Conservation (phyloP, 2,329 filamentous ascomycete genomes). For the Colletotrichum phormii region DNA sequence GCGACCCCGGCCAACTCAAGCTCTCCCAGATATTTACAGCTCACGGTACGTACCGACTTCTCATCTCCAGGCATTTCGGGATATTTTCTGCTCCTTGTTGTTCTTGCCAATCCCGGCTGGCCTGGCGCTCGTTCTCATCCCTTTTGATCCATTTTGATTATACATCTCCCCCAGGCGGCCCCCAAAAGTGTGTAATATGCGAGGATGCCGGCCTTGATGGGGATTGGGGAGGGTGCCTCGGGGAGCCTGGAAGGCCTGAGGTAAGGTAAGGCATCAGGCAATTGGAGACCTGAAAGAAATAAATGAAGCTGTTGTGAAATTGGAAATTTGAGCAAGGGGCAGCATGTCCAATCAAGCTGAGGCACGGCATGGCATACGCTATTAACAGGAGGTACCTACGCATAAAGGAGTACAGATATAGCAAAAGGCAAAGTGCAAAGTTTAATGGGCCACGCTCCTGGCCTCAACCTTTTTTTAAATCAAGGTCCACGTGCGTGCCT, state of each 20-base stretch:
- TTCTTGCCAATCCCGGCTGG: not conserved
- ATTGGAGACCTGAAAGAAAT: not conserved
- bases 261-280: not conserved
- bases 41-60: constrained; percentile 7
- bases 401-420: not conserved
- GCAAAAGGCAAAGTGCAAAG: not conserved
- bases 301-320: not conserved
- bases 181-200: not conserved
- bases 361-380: not conserved
- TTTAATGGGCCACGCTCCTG: constrained; percentile 17
- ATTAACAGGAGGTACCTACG: too few relatives aligned
- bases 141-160: not conserved
- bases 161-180: not conserved
- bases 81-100: constrained; percentile 11
- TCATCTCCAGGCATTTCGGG: not conserved
- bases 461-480: not conserved
- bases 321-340: not conserved
- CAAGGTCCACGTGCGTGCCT: not conserved
- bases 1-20: not conserved
- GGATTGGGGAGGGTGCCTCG: too few relatives aligned
- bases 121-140: not conserved
- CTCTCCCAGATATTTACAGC: constrained; percentile 6
- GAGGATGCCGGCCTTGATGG: not conserved
- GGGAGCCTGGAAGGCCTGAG: not conserved
- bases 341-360: not conserved